Evolutionary conservation across 306 rosid genomes (phyloP), one percentile per base, ranked within the genome.

Genomic region (Astragalus glycyphyllos): DNA sequence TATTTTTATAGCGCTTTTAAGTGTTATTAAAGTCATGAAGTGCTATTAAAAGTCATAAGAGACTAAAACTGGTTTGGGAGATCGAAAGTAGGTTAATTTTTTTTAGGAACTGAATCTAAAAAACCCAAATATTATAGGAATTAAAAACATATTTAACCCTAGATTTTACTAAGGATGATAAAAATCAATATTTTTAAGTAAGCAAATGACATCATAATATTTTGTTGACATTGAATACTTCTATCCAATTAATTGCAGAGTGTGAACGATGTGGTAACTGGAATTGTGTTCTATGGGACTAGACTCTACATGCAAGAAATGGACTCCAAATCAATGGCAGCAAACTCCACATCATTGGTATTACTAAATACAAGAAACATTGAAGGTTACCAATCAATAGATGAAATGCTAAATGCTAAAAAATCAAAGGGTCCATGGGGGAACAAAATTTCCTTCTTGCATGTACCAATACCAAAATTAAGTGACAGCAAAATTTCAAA

Each of bases 291-390:
- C 51, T 69, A 55, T 11, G 96, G 85, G 2, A 75, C 72, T 23
- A 76, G 90, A 8, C 46, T 86, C 41, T 85, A 83, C 77, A 86
- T 89, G 88, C 77, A 85, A 72, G 76, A 83, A 3, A 57, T 57
- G 23, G 65, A 65, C 37, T 34, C 53, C 0, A 57, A 89, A 50
- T 80, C 88, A 73, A 89, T 55, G 48, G 61, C 54, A 1, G 9
- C 88, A 14, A n/a, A 78, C 4, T 83, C 84, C 17, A 80, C 88
- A 0, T 86, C 90, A 13, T 56, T 89, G 70, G 86, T 85, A 12
- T 40, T 86, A 51, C 68, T 89, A 2, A 89, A 89, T 41, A 89
- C 92, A 3, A 83, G 96, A 70, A 83, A 38, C 60, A 14, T 63
- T 45, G 77, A 78, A 13, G 85, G 77, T 6, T 89, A 89, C 62